phyloP scores from a whole-genome alignment of 768 basidiomycete genomes.

The Imleria badia region DNA sequence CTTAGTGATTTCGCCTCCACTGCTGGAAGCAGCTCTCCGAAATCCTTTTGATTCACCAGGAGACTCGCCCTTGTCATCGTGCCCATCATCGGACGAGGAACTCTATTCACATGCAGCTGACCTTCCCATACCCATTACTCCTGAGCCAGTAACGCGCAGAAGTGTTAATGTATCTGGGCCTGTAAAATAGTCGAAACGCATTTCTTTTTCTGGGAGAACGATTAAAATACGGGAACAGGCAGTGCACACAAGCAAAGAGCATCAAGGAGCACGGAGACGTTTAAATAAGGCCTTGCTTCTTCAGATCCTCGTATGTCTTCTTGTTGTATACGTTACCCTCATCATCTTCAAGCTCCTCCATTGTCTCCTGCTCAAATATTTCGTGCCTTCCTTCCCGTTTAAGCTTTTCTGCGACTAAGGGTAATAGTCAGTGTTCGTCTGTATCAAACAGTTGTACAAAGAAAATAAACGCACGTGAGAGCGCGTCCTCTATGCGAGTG shows the following conservation, averaged over 20 bases:
- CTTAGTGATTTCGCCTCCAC: slow-evolving; percentile 37
- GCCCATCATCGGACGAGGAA: slow-evolving; percentile 83
- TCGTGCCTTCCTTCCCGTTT: slow-evolving; percentile 97
- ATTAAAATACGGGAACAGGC: slow-evolving; percentile 1
- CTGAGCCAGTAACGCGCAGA: slow-evolving; percentile 26
- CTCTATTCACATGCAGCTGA: slow-evolving; percentile 71
- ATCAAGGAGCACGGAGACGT: neutral
- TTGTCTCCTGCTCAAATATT: slow-evolving; percentile 89
- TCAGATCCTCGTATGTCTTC: slow-evolving; percentile 96
- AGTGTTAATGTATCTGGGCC: slow-evolving; percentile 1
- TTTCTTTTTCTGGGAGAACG: neutral
- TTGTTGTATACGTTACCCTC: slow-evolving; percentile 98
- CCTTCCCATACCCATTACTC: slow-evolving; percentile 65
- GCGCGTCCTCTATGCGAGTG: slow-evolving; percentile 93
- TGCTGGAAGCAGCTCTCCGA: slow-evolving; percentile 39
- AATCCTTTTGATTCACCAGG: slow-evolving; percentile 78
- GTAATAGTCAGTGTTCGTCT: neutral
- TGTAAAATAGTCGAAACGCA: slow-evolving; percentile 6
- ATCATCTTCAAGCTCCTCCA: slow-evolving; percentile 97
- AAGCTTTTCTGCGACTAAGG: slow-evolving; percentile 89
- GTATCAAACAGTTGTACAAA: neutral
- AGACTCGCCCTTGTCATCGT: slow-evolving; percentile 67
- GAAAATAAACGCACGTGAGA: slow-evolving; percentile 66
- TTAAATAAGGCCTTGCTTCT: slow-evolving; percentile 90
- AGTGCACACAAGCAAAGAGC: slow-evolving; percentile 1